Evolutionary conservation across 345 rosid genomes (phyloP), one percentile per base, ranked within the genome.

Genomic region (Reutealis trisperma): DNA sequence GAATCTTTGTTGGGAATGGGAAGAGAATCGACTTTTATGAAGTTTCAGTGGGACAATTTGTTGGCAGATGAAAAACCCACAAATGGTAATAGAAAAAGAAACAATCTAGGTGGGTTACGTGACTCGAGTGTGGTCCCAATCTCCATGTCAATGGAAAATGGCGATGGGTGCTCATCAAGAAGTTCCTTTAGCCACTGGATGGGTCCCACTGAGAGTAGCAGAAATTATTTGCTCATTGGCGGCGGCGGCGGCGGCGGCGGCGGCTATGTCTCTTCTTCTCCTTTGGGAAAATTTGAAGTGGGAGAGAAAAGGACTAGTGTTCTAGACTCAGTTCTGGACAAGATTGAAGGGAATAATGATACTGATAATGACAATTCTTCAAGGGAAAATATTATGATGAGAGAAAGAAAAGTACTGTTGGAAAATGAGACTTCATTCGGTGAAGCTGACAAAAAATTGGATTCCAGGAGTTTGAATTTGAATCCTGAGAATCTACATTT

Each of bases 21-120:
- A 6, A 71, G 61, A 24, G 75, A 42, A 8, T 68, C 83, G 3
- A 27, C 83, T 15, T 78, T 67, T 9, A 54, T 13, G 15, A 86
- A 86, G 82, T 86, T 83, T 52, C 84, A 66, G n/a, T 82, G 90
- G 89, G 75, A 77, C 59, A 81, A 67, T 34, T 76, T 86, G 30
- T 22, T 82, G 71, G 79, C 41, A 13, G 70, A 47, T 52, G 14
- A 54, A 18, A 69, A 71, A 58, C 66, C 63, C 22, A 37, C 34
- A 19, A 75, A 67, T 62, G 75, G 16, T 60, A 59, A 67, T 60
- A 32, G 42, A 45, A 14, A 37, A 3, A 37, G 64, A 25, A 67
- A 12, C n/a, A 54, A 54, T 25, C 12, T 32, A 34, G 52, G 24
- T 67, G 63, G 58, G 32, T 49, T 30, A 3, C 1, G 47, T 52